Percentiles rank a stretch among this genome's conserved stretches.
phyloP scores from a whole-genome alignment of 805 yeast genomes.

The Candida arabinofermentans region DNA sequence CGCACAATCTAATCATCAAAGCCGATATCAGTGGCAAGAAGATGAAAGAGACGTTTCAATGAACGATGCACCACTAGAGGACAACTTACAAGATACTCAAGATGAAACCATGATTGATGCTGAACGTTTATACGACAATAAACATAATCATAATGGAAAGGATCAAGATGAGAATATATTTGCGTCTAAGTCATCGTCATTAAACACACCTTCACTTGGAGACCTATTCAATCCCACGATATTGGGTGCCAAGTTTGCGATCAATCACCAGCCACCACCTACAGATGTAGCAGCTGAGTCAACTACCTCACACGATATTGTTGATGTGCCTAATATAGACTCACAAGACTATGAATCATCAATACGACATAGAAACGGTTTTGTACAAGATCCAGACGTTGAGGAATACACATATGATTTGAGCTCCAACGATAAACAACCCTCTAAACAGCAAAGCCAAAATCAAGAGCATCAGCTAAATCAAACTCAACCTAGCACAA shows the following conservation, averaged over 20 bases:
- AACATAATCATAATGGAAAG: not conserved
- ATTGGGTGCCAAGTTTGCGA: constrained; percentile 22
- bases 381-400: constrained; percentile 7
- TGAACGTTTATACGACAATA: not conserved
- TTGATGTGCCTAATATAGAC: not conserved
- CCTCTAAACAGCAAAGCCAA: no score
- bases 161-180: not conserved
- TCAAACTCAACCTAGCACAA: not conserved
- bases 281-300: not conserved
- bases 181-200: no score
- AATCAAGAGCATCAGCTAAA: not conserved
- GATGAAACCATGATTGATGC: constrained; percentile 1
- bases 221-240: constrained; percentile 16
- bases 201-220: not conserved
- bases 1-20: no score
- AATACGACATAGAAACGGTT: constrained; percentile 7
- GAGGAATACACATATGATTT: constrained; percentile 2
- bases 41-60: constrained; percentile 17
- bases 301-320: not conserved
- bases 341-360: not conserved
- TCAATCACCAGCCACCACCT: not conserved
- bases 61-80: constrained; percentile 14
- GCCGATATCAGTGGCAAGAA: not conserved
- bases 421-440: no score
- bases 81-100: not conserved